Conservation (phyloP, 768 basidiomycete species). For the Ephemerocybe angulata region DNA sequence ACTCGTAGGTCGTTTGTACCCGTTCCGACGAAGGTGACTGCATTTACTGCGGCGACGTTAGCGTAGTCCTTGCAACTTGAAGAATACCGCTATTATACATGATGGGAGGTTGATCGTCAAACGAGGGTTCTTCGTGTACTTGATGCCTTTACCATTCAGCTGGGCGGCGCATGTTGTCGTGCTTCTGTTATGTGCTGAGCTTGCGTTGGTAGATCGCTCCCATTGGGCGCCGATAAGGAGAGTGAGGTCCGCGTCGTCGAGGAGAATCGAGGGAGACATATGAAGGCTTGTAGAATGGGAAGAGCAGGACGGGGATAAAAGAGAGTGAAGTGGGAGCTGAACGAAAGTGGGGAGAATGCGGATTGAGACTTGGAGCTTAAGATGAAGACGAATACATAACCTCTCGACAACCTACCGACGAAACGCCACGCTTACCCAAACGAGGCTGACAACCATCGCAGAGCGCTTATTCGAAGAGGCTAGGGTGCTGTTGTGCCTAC, state of each 20-base stretch:
- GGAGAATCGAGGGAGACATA: conserved; percentile 1
- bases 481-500: too few relatives aligned
- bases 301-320: not conserved
- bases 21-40: not conserved
- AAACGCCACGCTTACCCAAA: too few relatives aligned
- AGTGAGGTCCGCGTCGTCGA: not conserved
- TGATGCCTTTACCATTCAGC: not conserved
- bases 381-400: too few relatives aligned
- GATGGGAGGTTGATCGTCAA: not conserved
- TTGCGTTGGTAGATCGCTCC: conserved; percentile 1
- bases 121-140: not conserved
- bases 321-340: not conserved
- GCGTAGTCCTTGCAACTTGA: too few relatives aligned
- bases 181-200: not conserved
- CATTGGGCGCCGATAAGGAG: not conserved
- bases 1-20: not conserved
- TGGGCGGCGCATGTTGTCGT: not conserved
- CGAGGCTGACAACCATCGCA: too few relatives aligned
- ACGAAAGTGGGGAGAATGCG: too few relatives aligned
- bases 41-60: not conserved
- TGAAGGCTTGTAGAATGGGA: not conserved
- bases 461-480: too few relatives aligned
- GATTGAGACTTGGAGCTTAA: too few relatives aligned
- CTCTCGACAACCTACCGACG: too few relatives aligned
- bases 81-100: not conserved